These are phyloP conservation scores for Bruguiera gymnorhiza DNA, from an alignment of 345 rosid species.

Conservation along the genomic window DNA sequence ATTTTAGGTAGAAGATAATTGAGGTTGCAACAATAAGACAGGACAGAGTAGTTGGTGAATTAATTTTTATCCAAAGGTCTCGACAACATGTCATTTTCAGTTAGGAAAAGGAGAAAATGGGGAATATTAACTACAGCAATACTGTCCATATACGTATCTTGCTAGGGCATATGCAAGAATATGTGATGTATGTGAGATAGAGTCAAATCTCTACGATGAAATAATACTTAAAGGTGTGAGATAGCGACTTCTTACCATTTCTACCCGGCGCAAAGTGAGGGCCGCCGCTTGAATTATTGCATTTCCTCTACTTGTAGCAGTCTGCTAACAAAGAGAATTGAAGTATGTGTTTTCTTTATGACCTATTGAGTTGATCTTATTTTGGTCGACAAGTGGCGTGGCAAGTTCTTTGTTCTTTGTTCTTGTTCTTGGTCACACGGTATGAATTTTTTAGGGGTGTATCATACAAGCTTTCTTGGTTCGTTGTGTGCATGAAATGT, in stretches of 20 bases:
- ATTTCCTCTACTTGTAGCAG: not conserved
- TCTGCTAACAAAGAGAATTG: not conserved
- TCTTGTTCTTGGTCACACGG: not conserved
- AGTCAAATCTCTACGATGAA: not conserved
- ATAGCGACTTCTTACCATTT: constrained; percentile 18
- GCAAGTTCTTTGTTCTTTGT: not conserved
- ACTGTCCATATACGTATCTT: too few relatives aligned
- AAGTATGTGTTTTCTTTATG: not conserved
- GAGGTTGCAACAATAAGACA: too few relatives aligned
- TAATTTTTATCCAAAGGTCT: too few relatives aligned
- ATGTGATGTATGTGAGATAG: not conserved
- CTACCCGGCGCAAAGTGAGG: constrained; percentile 15
- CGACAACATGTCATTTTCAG: too few relatives aligned
- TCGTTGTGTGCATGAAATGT: not conserved
- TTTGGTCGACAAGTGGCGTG: too few relatives aligned
- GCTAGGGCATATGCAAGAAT: not conserved
- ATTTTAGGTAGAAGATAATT: too few relatives aligned
- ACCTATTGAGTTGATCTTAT: not conserved
- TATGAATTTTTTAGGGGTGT: too few relatives aligned
- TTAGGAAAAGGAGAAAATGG: too few relatives aligned
- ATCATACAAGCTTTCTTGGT: too few relatives aligned
- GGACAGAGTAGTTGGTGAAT: too few relatives aligned
- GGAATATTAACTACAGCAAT: too few relatives aligned
- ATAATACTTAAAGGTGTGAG: constrained; percentile 8
- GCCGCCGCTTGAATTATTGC: constrained; percentile 40